Evolutionary conservation across 495 filamentous ascomycete species (phyloP).

Genomic region (Rhypophila decipiens): DNA sequence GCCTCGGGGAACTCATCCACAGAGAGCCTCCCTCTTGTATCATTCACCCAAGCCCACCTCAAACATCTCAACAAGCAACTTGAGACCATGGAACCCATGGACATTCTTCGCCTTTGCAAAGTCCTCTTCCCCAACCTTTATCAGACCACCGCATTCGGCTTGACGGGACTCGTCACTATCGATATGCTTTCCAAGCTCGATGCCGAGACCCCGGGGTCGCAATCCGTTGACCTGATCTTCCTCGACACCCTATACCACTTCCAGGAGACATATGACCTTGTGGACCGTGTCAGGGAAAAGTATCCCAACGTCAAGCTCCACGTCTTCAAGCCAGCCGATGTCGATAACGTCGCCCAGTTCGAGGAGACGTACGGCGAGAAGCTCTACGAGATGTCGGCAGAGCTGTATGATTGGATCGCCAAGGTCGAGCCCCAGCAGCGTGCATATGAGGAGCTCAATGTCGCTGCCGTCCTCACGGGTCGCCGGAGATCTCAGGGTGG

Average conservation of each 20-base stretch:
- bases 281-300: conserved; percentile 65
- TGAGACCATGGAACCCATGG: conserved; percentile 66
- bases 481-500: conserved; percentile 89
- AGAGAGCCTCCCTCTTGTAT: conserved; percentile 42
- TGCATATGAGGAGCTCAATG: conserved; percentile 80
- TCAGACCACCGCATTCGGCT: conserved; percentile 95
- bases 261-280: conserved; percentile 74
- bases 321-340: conserved; percentile 76
- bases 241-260: conserved; percentile 97
- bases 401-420: conserved; percentile 92
- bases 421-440: conserved; percentile 96
- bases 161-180: conserved; percentile 87
- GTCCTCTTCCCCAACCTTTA: conserved; percentile 84
- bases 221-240: conserved; percentile 84
- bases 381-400: conserved; percentile 79
- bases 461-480: conserved; percentile 91
- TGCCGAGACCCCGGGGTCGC: conserved; percentile 53
- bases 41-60: conserved; percentile 84
- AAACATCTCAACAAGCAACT: conserved; percentile 85
- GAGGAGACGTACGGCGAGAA: conserved; percentile 71
- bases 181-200: conserved; percentile 91
- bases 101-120: conserved; percentile 88
- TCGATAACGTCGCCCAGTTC: conserved; percentile 66
- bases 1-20: conserved; percentile 62
- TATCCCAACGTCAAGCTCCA: conserved; percentile 80